Percentiles rank a stretch among this genome's conserved stretches.
phyloP scores from a whole-genome alignment of 495 filamentous ascomycete species.

The Xylaria nigripes region DNA sequence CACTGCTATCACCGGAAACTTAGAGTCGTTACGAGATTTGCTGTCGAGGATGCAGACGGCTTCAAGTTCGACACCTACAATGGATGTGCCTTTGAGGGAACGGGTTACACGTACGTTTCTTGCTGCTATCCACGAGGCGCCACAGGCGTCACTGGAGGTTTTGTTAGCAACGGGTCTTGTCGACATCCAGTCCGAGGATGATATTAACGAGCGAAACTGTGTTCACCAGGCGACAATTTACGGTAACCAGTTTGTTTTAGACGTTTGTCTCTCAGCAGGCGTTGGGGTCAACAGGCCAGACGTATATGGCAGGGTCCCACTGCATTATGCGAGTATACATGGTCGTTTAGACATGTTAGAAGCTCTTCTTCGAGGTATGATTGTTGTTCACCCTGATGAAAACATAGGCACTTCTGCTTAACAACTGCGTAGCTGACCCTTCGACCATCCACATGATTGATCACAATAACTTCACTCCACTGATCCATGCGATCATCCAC shows the following conservation, averaged over 20 bases:
- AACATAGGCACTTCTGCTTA: constrained; percentile 4
- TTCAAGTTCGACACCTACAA: constrained; percentile 29
- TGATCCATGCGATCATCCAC: constrained; percentile 92
- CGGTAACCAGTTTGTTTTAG: constrained; percentile 66
- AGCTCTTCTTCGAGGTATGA: constrained; percentile 52
- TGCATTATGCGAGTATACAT: constrained; percentile 96
- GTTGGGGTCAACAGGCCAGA: constrained; percentile 75
- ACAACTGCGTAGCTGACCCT: constrained; percentile 30
- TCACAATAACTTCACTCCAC: constrained; percentile 92
- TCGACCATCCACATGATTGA: constrained; percentile 76
- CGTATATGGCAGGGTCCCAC: constrained; percentile 86
- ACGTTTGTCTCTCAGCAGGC: constrained; percentile 57
- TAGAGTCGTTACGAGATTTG: constrained; percentile 44
- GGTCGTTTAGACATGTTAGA: constrained; percentile 79
- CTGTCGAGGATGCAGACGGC: constrained; percentile 41
- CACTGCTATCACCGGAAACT: constrained; percentile 69
- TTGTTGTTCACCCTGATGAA: not conserved
- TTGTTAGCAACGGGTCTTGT: constrained; percentile 75
- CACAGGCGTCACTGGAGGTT: constrained; percentile 63
- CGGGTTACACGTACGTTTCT: constrained; percentile 83
- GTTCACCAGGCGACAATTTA: constrained; percentile 92
- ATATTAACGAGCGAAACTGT: constrained; percentile 95
- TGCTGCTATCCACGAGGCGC: constrained; percentile 76
- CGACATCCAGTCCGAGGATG: constrained; percentile 80
- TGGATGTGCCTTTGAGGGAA: constrained; percentile 47